Base-by-base conservation (phyloP, 1,284 basidiomycete genomes). In the Quambalaria eucalypti region DNA sequence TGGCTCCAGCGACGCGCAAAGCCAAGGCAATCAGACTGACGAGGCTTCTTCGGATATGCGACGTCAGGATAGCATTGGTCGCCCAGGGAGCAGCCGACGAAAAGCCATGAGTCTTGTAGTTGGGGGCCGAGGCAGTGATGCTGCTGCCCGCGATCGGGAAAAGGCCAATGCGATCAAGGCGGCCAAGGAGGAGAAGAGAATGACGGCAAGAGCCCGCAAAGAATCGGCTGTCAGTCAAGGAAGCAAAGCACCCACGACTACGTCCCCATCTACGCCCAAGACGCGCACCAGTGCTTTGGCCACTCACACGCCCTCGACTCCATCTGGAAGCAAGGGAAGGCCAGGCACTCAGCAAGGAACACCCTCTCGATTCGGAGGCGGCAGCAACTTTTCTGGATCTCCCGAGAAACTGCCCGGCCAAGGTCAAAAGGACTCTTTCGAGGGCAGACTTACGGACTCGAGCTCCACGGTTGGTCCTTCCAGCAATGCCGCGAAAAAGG, bases 401-500 rank as follows among this genome's bases (percentile, higher is more conserved):
- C 47, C 25, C 12, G 47, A 23, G 21, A 16, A 4, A 6, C 4
- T 19, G 16, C 30, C 10, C 19, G 10, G 23, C 28, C 23, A 47
- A 26, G 44, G 44, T 47, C 44, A 23, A n/a, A 47, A 25, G 16
- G 44, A 31, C 50, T 46, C 61, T 42, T 59, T 65, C 52, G 65
- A 67, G 19, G 60, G 55, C 6, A 52, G 54, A 7, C 58, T 57
- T 26, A 66, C 63, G 21, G 65, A 65, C 14, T 64, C 61, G 58
- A 51, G 51, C 21, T 69, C 68, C 23, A 70, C 67, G 2, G 59
- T 65, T 10, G 68, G 68, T 1, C 64, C 78, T 0, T 80, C 80
- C 19, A 79, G 78, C 30, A 79, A 77, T 50, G 80, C 81, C 28
- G 81, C 82, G 26, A 82, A 82, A 73, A 79, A 80, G 52, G 82